Conservation (phyloP, 2,329 filamentous ascomycete species). For the Drechmeria coniospora region DNA sequence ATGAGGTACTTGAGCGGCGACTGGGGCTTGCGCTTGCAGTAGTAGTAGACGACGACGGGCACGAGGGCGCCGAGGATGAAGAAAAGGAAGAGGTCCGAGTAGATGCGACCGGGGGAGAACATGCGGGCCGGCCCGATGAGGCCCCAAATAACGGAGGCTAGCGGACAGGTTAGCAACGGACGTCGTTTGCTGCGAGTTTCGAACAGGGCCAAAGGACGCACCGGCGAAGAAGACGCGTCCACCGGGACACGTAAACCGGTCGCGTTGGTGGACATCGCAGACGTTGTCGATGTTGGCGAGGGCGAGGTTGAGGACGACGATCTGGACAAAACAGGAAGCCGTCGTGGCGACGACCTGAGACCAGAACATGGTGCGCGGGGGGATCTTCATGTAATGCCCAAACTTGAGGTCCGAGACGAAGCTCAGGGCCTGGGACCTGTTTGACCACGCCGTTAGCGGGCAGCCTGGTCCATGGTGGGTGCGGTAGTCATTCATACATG, state of each 20-base stretch:
- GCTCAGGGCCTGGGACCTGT: slow-evolving; percentile 41
- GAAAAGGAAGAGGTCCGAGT: slow-evolving; percentile 43
- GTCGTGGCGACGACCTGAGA: slow-evolving; percentile 51
- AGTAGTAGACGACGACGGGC: slow-evolving; percentile 36
- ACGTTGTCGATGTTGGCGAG: slow-evolving; percentile 46
- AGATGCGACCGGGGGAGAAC: slow-evolving; percentile 47
- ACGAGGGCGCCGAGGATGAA: slow-evolving; percentile 39
- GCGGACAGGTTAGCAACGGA: not conserved
- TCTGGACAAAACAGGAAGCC: slow-evolving; percentile 50
- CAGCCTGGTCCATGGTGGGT: slow-evolving; percentile 1
- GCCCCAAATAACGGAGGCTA: slow-evolving; percentile 52
- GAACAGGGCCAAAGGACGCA: slow-evolving; percentile 12
- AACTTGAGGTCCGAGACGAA: slow-evolving; percentile 55
- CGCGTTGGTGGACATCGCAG: slow-evolving; percentile 40
- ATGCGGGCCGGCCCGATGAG: slow-evolving; percentile 48
- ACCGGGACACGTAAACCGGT: slow-evolving; percentile 48
- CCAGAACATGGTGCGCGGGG: slow-evolving; percentile 51
- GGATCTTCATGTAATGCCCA: slow-evolving; percentile 60
- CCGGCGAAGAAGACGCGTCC: slow-evolving; percentile 48
- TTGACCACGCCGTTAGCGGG: too few relatives aligned
- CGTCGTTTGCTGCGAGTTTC: not conserved
- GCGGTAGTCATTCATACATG: slow-evolving; percentile 23
- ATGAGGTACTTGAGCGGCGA: slow-evolving; percentile 38
- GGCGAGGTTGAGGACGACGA: slow-evolving; percentile 47
- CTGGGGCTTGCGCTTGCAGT: slow-evolving; percentile 32